Conservation (phyloP, 1,284 basidiomycete species). For the Heimioporus punctisporus region DNA sequence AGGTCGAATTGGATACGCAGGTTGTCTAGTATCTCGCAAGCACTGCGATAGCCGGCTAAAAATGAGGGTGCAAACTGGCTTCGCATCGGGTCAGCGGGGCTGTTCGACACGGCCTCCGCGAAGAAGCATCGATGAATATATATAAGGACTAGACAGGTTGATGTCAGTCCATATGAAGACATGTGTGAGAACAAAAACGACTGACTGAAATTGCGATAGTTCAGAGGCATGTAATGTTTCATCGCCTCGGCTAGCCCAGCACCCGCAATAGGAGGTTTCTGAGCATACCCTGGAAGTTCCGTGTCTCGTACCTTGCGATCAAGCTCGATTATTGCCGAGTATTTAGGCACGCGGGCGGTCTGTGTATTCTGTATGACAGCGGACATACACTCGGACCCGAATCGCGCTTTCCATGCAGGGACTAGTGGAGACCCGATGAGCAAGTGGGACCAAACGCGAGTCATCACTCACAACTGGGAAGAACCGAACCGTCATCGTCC, state of each 20-base stretch:
- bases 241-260: constrained; percentile 52
- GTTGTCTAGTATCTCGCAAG: constrained; percentile 53
- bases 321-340: constrained; percentile 61
- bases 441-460: too few relatives aligned
- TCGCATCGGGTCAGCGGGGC: constrained; percentile 60
- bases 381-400: constrained; percentile 67
- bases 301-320: constrained; percentile 67
- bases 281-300: constrained; percentile 56
- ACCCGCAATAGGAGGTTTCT: constrained; percentile 42
- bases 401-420: constrained; percentile 72
- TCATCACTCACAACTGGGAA: constrained; percentile 57
- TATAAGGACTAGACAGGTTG: constrained; percentile 51
- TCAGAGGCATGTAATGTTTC: constrained; percentile 66
- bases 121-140: constrained; percentile 74
- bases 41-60: constrained; percentile 63
- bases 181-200: constrained; percentile 9
- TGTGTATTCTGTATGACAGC: constrained; percentile 66
- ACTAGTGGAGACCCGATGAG: too few relatives aligned
- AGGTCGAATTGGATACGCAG: constrained; percentile 52
- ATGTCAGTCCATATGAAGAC: constrained; percentile 2
- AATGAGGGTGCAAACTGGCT: constrained; percentile 68
- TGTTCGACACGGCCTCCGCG: constrained; percentile 59
- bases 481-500: constrained; percentile 50
- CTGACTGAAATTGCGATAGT: constrained; percentile 68
- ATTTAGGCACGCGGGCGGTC: constrained; percentile 65